phyloP scores from a whole-genome alignment of 257 asterid genomes.

The Penstemon barbatus region DNA sequence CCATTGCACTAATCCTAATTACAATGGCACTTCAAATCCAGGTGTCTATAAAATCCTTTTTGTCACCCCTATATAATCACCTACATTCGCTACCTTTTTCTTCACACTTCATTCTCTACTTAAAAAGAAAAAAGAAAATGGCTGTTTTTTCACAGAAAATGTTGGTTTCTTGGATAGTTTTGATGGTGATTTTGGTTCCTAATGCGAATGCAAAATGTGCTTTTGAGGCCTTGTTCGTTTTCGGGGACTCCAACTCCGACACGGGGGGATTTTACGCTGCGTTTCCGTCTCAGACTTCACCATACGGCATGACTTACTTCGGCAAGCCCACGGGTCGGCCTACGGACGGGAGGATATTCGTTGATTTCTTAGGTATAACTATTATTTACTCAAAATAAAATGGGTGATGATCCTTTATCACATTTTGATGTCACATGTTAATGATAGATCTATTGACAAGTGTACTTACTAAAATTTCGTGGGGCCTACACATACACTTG shows the following conservation, averaged over 20 bases:
- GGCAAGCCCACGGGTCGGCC: conserved; percentile 61
- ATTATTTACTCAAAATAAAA: background rate
- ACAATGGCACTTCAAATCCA: too few relatives aligned
- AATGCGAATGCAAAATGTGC: conserved; percentile 44
- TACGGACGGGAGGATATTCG: conserved; percentile 61
- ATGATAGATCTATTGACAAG: too few relatives aligned
- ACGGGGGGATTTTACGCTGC: conserved; percentile 68
- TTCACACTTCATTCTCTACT: too few relatives aligned
- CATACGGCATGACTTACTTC: conserved; percentile 77
- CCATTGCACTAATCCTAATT: too few relatives aligned
- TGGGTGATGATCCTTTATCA: too few relatives aligned
- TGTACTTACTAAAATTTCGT: too few relatives aligned
- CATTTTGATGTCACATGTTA: too few relatives aligned
- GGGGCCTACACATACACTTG: too few relatives aligned
- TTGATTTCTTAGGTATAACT: conserved; percentile 64
- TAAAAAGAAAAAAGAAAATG: conserved; percentile 10
- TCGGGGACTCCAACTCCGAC: conserved; percentile 78
- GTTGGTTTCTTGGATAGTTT: conserved; percentile 34
- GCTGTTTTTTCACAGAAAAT: conserved; percentile 12
- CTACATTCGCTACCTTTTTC: too few relatives aligned
- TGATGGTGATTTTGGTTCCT: conserved; percentile 25
- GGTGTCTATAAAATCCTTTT: too few relatives aligned
- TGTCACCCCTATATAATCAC: too few relatives aligned
- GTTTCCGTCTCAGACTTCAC: conserved; percentile 61
- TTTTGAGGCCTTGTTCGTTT: conserved; percentile 58